Conservation (phyloP, 2,329 filamentous ascomycete species). For the Chaetomium olivaceum region DNA sequence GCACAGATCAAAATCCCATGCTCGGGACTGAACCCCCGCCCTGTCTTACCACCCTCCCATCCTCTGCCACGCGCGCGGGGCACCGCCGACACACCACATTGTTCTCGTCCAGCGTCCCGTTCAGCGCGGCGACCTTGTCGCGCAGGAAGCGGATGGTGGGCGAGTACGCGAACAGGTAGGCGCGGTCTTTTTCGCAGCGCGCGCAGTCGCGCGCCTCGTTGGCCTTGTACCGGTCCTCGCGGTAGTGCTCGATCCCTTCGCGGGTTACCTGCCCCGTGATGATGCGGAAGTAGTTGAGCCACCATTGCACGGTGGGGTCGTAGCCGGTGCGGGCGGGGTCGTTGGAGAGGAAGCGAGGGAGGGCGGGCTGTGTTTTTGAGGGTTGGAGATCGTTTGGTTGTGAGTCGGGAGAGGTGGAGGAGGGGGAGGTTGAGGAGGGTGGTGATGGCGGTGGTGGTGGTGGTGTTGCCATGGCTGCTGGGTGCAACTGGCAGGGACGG, state of each 20-base stretch:
- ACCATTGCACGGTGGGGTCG: conserved; percentile 62
- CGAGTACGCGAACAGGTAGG: conserved; percentile 82
- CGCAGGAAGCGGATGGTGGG: conserved; percentile 85
- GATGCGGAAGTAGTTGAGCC: conserved; percentile 85
- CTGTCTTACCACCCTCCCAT: conserved; percentile 63
- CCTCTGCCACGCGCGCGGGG: conserved; percentile 55
- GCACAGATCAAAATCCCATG: conserved; percentile 91
- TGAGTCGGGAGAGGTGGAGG: conserved; percentile 10
- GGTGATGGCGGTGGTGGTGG: conserved; percentile 7
- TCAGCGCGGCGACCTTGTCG: conserved; percentile 76
- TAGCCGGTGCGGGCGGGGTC: conserved; percentile 64
- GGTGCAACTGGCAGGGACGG: neutral
- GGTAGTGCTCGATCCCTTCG: conserved; percentile 73
- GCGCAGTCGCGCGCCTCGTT: conserved; percentile 78
- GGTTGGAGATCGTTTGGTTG: conserved; percentile 5
- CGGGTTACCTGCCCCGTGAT: conserved; percentile 70
- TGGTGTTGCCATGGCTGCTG: conserved; percentile 8
- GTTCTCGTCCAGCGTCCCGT: conserved; percentile 68
- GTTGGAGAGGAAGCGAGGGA: conserved; percentile 49
- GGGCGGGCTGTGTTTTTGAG: conserved; percentile 15
- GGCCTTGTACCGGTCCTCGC: conserved; percentile 70
- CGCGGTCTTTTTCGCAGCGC: conserved; percentile 76
- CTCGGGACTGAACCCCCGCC: conserved; percentile 83
- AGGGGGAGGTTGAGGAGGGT: conserved; percentile 7
- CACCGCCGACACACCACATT: conserved; percentile 87